phyloP scores from a whole-genome alignment of 441 rosid species.

The Gossypium davidsonii region DNA sequence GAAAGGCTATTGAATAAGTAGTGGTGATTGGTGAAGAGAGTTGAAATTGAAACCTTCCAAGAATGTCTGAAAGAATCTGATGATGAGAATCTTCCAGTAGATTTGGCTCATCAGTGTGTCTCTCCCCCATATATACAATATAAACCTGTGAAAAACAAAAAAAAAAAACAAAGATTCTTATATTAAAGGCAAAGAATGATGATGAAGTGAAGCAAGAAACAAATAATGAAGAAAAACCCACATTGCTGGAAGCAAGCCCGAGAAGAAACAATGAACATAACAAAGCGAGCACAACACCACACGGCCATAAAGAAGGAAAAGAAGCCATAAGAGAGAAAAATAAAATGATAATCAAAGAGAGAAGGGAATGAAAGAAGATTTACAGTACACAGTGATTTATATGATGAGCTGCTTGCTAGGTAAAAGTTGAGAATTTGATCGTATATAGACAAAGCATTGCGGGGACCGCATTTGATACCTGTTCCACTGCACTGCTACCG shows the following conservation, averaged over 20 bases:
- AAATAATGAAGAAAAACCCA: constrained; percentile 13
- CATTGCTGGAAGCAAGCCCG: constrained; percentile 33
- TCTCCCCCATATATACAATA: constrained; percentile 49
- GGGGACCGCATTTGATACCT: constrained; percentile 3
- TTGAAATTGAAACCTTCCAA: constrained; percentile 36
- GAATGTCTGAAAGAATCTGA: constrained; percentile 34
- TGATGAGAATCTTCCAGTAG: constrained; percentile 38
- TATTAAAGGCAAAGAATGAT: not conserved
- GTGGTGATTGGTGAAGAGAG: not conserved
- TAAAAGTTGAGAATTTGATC: not conserved
- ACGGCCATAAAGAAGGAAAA: constrained; percentile 14
- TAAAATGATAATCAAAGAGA: not conserved
- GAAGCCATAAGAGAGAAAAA: constrained; percentile 21
- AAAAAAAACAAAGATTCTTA: not conserved
- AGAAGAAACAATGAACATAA: constrained; percentile 10
- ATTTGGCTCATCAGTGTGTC: constrained; percentile 22
- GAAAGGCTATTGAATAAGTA: not conserved
- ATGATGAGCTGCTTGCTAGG: not conserved
- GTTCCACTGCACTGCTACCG: constrained; percentile 3
- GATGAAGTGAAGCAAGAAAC: constrained; percentile 3
- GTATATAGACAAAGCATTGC: not conserved
- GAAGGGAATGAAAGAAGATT: not conserved
- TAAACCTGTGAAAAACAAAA: constrained; percentile 27
- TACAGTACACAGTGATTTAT: not conserved
- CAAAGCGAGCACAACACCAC: constrained; percentile 19